Evolutionary conservation across 331 rosid species (phyloP), one percentile per base, ranked within the genome.

Genomic region (Rhamnella rubrinervis): DNA sequence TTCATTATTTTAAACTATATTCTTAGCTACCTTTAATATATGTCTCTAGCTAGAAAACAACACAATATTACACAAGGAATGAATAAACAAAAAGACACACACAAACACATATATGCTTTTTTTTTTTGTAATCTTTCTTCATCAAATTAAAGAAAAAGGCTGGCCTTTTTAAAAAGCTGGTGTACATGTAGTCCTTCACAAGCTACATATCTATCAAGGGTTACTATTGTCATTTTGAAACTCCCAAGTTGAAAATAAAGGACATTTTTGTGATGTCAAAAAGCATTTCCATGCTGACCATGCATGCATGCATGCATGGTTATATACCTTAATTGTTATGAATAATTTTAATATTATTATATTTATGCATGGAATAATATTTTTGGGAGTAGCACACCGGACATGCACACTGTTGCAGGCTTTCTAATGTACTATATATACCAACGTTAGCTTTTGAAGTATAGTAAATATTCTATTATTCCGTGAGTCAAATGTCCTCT

Each of bases 401-500:
- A 70, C 84, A 80, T 78, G 79, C 75, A 83, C 66, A 64, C 53
- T 66, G 74, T 83, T 59, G 71, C 85, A 87, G 89, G 86, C 87
- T 87, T 85, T 85, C 75, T 69, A 68, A 62, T 82, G 77, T 70
- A 77, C 70, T 68, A 70, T 64, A 61, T 73, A 67, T 64, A 67
- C 65, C 69, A 26, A 65, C 61, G 61, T 85, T 73, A 79, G 80
- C 72, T 77, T 80, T 71, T 65, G 52, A 51, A 58, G 59, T 61
- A 13, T 64, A 44, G 77, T 73, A 85, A 74, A 74, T 85, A 82
- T 86, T 80, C 80, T 75, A 66, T 71, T 85, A 79, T 87, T 82
- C 83, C 70, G 68, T 25, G 58, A 84, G 87, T 83, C 81, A 80
- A 81, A 78, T 80, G 83, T 85, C 85, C 92, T 79, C 67, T 77